Conservation (phyloP, 352 stramenopile genomes). For the Globisporangium rhizosaccharum region DNA sequence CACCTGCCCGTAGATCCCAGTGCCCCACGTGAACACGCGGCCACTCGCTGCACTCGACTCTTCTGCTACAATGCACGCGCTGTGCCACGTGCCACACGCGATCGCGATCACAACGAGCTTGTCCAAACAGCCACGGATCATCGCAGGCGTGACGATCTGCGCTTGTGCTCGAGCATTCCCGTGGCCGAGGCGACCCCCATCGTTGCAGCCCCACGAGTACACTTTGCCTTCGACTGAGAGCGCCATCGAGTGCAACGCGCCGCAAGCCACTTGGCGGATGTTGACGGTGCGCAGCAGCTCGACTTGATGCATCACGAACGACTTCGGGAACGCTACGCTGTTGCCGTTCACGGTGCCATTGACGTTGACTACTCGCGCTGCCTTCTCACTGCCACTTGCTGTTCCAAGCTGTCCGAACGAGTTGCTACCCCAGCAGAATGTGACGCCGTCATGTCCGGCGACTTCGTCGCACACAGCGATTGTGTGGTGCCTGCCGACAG, state of each 20-base stretch:
- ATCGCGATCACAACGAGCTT: constrained; percentile 38
- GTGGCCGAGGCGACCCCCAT: constrained; percentile 70
- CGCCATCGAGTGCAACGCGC: constrained; percentile 89
- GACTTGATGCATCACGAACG: constrained; percentile 55
- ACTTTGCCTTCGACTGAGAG: constrained; percentile 82
- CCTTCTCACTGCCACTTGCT: constrained; percentile 3
- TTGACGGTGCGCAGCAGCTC: constrained; percentile 36
- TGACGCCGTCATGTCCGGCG: constrained; percentile 50
- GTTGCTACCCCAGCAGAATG: constrained; percentile 77
- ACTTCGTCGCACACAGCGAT: constrained; percentile 66
- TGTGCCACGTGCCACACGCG: constrained; percentile 74
- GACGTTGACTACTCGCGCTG: background rate
- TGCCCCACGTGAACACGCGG: constrained; percentile 66
- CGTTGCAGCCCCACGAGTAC: constrained; percentile 92
- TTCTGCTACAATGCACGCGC: constrained; percentile 42
- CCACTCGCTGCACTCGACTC: constrained; percentile 11
- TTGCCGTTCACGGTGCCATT: constrained; percentile 10
- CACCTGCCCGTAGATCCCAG: constrained; percentile 63
- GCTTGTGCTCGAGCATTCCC: constrained; percentile 12
- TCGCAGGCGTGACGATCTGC: constrained; percentile 20
- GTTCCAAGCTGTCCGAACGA: constrained; percentile 61
- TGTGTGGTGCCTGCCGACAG: constrained; percentile 57
- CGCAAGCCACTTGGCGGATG: constrained; percentile 82
- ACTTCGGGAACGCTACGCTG: constrained; percentile 33
- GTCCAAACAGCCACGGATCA: constrained; percentile 29